Conservation (phyloP, 78 protist species). For the Dictyostelium intermedium region DNA sequence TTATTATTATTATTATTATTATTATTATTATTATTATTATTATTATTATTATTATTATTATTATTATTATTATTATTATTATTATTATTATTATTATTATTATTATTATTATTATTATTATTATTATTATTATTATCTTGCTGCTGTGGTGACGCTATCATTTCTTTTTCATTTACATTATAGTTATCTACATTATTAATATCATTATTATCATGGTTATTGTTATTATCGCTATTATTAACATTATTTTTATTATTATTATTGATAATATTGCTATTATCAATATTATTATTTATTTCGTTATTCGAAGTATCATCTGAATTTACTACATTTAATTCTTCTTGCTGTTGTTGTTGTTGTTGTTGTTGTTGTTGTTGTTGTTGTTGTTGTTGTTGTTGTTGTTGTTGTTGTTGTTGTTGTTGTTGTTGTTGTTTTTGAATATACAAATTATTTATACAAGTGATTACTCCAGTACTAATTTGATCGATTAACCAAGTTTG, state of each 20-base stretch:
- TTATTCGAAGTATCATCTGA: background rate
- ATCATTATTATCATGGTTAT: background rate
- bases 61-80: background rate
- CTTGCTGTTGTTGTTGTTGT: too few species aligned
- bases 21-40: background rate
- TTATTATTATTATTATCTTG: background rate
- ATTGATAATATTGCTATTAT: background rate
- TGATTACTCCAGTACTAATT: conserved; percentile 51
- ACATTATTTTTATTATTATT: background rate
- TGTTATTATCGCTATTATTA: background rate
- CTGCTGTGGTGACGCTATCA: background rate
- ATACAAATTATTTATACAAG: conserved; percentile 64
- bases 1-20: too few species aligned
- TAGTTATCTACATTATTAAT: background rate
- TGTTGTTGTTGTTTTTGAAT: conserved; percentile 17
- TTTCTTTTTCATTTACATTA: background rate
- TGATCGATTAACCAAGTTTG: conserved; percentile 72
- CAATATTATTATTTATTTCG: background rate
- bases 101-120: background rate
- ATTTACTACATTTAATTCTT: background rate
- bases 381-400: background rate
- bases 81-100: background rate
- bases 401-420: background rate
- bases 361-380: background rate
- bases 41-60: background rate